phyloP scores from a whole-genome alignment of 1,139 yeast species.

The Pneumocystis sp. region DNA sequence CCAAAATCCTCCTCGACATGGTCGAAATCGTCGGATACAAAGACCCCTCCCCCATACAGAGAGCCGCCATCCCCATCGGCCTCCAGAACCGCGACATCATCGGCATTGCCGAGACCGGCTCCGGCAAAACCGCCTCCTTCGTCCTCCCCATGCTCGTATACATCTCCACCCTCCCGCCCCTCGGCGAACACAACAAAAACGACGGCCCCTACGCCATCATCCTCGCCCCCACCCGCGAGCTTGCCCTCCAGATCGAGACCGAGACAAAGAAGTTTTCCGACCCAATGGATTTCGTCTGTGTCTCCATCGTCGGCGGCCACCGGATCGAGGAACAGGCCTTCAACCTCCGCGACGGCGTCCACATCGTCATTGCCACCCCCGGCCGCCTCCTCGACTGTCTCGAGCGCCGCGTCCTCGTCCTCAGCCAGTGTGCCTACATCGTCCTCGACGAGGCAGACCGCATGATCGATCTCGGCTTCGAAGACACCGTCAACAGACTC shows the following conservation, averaged over 20 bases:
- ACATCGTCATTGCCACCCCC: constrained; percentile 82
- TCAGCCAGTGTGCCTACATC: constrained; percentile 50
- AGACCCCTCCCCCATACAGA: constrained; percentile 77
- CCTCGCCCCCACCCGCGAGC: constrained; percentile 84
- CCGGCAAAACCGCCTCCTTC: constrained; percentile 85
- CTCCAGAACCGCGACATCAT: constrained; percentile 47
- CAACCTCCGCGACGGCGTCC: constrained; percentile 52
- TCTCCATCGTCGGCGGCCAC: constrained; percentile 82
- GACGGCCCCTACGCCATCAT: constrained; percentile 58
- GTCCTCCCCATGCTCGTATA: constrained; percentile 57
- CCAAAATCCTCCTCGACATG: constrained; percentile 30
- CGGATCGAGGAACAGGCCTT: constrained; percentile 58
- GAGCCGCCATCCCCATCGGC: constrained; percentile 74
- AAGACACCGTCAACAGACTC: constrained; percentile 54
- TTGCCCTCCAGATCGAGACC: constrained; percentile 68
- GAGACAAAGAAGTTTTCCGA: constrained; percentile 44
- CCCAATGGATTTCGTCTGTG: constrained; percentile 34
- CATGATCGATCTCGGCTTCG: constrained; percentile 92
- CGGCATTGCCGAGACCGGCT: constrained; percentile 93
- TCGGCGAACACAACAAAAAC: constrained; percentile 27
- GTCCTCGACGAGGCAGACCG: constrained; percentile 88
- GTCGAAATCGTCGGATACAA: constrained; percentile 32
- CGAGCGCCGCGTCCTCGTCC: constrained; percentile 46
- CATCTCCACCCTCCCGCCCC: constrained; percentile 33
- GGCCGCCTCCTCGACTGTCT: constrained; percentile 74